Evolutionary conservation across 78 protist species (phyloP).

Genomic region (Paratrimastix pyriformis): DNA sequence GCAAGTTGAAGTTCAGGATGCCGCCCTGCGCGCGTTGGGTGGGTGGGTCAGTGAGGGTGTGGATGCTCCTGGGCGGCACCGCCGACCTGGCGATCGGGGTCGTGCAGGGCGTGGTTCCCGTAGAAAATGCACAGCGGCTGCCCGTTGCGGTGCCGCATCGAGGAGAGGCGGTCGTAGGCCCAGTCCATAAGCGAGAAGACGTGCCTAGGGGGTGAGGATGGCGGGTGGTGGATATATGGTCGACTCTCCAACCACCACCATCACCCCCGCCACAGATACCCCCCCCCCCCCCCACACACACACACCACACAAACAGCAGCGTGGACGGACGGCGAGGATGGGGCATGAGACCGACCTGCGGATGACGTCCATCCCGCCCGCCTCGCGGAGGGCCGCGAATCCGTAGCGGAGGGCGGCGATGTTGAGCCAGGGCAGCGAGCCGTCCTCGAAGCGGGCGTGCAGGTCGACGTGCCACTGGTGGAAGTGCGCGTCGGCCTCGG

Average conservation of each 20-base stretch:
- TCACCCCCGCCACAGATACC: too few relatives aligned
- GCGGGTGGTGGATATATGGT: too few relatives aligned
- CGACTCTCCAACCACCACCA: too few relatives aligned
- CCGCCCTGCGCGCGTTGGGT: neutral
- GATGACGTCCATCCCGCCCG: too few relatives aligned
- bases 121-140: slow-evolving; percentile 10
- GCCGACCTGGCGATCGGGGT: neutral
- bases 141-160: neutral
- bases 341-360: too few relatives aligned
- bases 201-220: too few relatives aligned
- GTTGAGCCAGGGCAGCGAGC: slow-evolving; percentile 22
- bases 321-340: too few relatives aligned
- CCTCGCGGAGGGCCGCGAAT: neutral
- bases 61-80: too few relatives aligned
- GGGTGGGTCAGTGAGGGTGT: too few relatives aligned
- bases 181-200: neutral
- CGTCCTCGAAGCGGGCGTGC: slow-evolving; percentile 24
- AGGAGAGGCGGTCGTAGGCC: neutral
- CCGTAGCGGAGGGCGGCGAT: slow-evolving; percentile 10
- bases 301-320: too few relatives aligned
- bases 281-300: too few relatives aligned
- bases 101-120: neutral
- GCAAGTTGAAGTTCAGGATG: slow-evolving; percentile 11
- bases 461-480: neutral
- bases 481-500: neutral